Base-by-base conservation (phyloP, 108 stramenopile species). In the Nitzschia putrida region DNA sequence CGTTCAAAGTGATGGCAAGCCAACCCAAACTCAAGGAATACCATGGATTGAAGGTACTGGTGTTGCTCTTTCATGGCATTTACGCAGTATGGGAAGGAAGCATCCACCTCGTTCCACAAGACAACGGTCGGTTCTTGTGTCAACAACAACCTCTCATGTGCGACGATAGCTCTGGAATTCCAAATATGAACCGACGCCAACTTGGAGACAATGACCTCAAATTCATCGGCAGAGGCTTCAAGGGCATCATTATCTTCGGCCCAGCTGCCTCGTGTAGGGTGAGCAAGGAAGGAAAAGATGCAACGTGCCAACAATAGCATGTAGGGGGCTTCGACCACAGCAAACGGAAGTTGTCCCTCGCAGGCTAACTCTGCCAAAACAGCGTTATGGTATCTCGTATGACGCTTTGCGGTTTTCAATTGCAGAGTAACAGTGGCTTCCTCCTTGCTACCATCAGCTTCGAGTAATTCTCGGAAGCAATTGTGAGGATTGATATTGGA, bases 21-120 rank as follows among this genome's bases (percentile, higher is more conserved):
- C 63, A 98, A 73, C 8, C 97, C 97, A 72, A 79, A 88, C 76
- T 98, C 97, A 45, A 96, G 73, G 80, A 83, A 81, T 18, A 92
- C 76, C 39, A 61, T 73, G 24, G 83, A 74, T 25, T 69, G 55
- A n/a, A 70, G 38, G 10, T 45, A 38, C 29, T 40, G 11, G 38
- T 59, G 76, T 58, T 42, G 52, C n/a, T 45, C 43, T 61, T 18
- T 43, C 41, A 42, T 41, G 23, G 29, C 53, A 49, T 24, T 41
- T 64, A 66, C 65, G 29, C 57, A 67, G 22, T 24, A 45, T 25
- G 59, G 64, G 34, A 76, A 86, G 25, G 52, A 40, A 16, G 22
- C 13, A 23, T 76, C 47, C 13, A 78, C 79, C 63, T 86, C 85
- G 14, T 66, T 64, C 88, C 86, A 88, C 38, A 89, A 72, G 10